Evolutionary conservation across 192 early-diverging fungal species (phyloP), one percentile per base, ranked within the genome.

Genomic region (Coemansia sp.): DNA sequence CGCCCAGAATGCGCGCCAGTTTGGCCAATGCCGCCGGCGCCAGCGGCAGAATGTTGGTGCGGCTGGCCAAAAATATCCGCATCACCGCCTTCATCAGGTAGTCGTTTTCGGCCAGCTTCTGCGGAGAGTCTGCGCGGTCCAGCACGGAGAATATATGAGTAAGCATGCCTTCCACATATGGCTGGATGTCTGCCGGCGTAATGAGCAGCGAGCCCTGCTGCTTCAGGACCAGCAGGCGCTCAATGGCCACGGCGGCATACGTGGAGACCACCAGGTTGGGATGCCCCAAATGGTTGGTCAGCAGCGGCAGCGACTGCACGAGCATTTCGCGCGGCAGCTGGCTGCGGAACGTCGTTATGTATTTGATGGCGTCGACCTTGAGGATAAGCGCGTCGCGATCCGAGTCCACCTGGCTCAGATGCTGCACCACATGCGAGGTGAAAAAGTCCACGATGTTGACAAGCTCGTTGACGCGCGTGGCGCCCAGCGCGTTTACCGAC

Each of bases 41-140:
- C 53, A 83, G 79, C 1, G 88, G 85, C 41, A 83, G 50, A 50
- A 94, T 84, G 50, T 88, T 84, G 45, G 89, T 80, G 39, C 88
- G 86, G 15, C 83, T 80, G 13, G 84, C 87, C 36, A 93, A 73
- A 56, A 94, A 83, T 6, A 95, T 84, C 26, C 96, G 86, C 87
- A 96, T 90, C 9, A 88, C 83, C 13, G 89, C 74, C 72, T 91
- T 92, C 91, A 99, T 99, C 56, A 94, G 57, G 56, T 94, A 94
- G 71, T 96, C 94, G 64, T 97, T 97, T 61, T 97, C 96, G 0
- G 96, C 92, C 59, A 99, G 72, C 67, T 94, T 94, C 53, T 90
- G 91, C 2, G 96, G 92, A 18, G 89, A 87, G 39, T 83, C 82
- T 13, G 83, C 88, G 52, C 71, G 72, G 54, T 89, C 89, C 48